Base-by-base conservation (phyloP, 2,329 filamentous ascomycete species). In the Xylaria sp. region DNA sequence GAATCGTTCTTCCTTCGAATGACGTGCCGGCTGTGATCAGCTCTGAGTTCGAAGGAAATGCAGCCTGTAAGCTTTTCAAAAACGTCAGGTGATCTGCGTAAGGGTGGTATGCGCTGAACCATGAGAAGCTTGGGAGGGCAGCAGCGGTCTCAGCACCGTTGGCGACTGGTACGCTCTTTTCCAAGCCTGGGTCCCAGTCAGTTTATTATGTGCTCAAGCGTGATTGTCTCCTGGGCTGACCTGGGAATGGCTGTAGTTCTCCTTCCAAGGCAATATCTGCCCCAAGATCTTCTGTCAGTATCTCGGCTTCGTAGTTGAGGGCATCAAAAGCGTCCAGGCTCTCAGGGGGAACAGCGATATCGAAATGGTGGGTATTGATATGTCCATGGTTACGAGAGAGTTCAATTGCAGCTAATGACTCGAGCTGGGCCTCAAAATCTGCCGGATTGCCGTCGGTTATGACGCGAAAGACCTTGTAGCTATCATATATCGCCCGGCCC, bases 41-140 rank as follows among this genome's bases (percentile, higher is more conserved):
- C 74, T 86, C 83, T 18, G 86, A 82, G 69, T 86, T 83, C 3
- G 75, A 73, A 2, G 86, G 81, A 72, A 85, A 85, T 3, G 79
- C 75, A 1, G 80, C 79, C 61, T 83, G 81, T 18, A 89, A 77
- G 71, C 85, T 83, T 9, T 79, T 77, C 68, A 86, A 78, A 73
- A 82, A 89, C 10, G 80, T 77, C 60, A 86, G 65, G 71, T 89
- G 86, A 70, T 88, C 86, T 8, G 79, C 80, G 70, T 87, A 88
- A 5, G 81, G 67, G 71, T 89, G 87, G 73, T 89, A 89, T 15
- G 80, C 79, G 59, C 83, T 81, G 77, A 88, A 89, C 85, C 85
- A 89, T 7, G 82, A 80, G 41, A 80, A 68, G 67, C 78, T 79
- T 13, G 82, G 80, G 15, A 81, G 74, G 54, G 66, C 66, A 13